Evolutionary conservation across 768 basidiomycete genomes (phyloP).

Genomic region (Lactifluus piperatus): DNA sequence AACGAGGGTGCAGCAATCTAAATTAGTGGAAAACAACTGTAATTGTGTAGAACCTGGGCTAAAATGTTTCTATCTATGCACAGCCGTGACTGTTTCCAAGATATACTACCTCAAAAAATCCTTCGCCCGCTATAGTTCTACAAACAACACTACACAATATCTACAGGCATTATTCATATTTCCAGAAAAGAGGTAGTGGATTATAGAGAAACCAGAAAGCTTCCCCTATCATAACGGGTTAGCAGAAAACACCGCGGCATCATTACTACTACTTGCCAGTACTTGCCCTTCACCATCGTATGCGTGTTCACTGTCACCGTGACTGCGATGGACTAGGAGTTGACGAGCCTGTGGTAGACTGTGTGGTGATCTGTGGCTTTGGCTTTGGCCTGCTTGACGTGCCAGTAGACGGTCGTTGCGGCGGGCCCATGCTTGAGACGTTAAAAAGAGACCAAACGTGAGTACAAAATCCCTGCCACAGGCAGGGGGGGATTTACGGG

Average conservation of each 20-base stretch:
- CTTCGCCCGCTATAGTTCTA: too few relatives aligned
- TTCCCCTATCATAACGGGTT: not conserved
- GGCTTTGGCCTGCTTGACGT: not conserved
- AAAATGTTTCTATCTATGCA: too few relatives aligned
- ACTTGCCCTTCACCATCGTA: not conserved
- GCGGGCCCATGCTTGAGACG: not conserved
- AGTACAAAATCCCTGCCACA: not conserved
- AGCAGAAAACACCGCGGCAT: not conserved
- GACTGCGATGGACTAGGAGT: not conserved
- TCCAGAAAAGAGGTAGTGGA: too few relatives aligned
- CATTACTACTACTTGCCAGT: not conserved
- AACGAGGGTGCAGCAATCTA: too few relatives aligned
- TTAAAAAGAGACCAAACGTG: not conserved
- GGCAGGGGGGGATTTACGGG: not conserved
- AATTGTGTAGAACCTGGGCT: too few relatives aligned
- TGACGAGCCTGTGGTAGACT: not conserved
- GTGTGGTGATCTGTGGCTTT: not conserved
- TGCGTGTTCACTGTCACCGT: not conserved
- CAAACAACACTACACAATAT: too few relatives aligned
- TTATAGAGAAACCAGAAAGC: not conserved
- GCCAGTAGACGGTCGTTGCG: not conserved
- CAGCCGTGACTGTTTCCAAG: too few relatives aligned
- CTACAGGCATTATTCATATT: too few relatives aligned
- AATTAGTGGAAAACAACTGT: too few relatives aligned
- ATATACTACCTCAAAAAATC: too few relatives aligned